Percentiles rank a stretch among this genome's conserved stretches.
Evolutionary conservation across 2,329 filamentous ascomycete species (phyloP).

Genomic region (Aspergillus sp.): DNA sequence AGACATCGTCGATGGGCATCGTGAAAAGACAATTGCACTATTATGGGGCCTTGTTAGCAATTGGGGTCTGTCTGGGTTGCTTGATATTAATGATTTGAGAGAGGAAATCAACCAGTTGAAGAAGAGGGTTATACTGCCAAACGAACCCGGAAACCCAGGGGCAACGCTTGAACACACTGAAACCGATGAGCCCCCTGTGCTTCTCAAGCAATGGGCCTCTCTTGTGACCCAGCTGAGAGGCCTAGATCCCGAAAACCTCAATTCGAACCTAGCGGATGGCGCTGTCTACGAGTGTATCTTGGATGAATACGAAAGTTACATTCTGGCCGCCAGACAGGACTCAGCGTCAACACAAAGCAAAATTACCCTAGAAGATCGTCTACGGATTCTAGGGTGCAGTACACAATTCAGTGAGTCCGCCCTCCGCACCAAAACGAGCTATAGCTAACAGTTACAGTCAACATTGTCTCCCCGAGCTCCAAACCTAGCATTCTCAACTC

Average conservation of each 20-base stretch:
- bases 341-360: neutral
- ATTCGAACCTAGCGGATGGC: conserved; percentile 58
- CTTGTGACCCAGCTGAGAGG: conserved; percentile 50
- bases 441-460: conserved; percentile 36
- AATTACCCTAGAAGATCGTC: conserved; percentile 31
- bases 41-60: conserved; percentile 61
- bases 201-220: conserved; percentile 59
- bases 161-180: conserved; percentile 3
- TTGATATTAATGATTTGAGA: conserved; percentile 56
- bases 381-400: conserved; percentile 43
- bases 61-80: conserved; percentile 54
- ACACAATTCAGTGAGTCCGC: conserved; percentile 42
- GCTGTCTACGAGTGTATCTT: conserved; percentile 57
- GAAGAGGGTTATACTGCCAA: conserved; percentile 20
- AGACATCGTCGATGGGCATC: conserved; percentile 64
- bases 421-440: neutral
- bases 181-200: conserved; percentile 31
- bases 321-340: conserved; percentile 20
- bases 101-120: conserved; percentile 52
- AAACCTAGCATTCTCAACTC: conserved; percentile 54
- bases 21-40: conserved; percentile 62
- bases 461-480: conserved; percentile 41
- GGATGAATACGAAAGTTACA: conserved; percentile 54
- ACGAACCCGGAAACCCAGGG: conserved; percentile 20
- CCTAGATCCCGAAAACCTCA: conserved; percentile 54